Percentiles rank a stretch among this genome's conserved stretches.
These are phyloP conservation scores for Colletotrichum scovillei DNA, from an alignment of 2,329 filamentous ascomycete species.

Conservation along the genomic window DNA sequence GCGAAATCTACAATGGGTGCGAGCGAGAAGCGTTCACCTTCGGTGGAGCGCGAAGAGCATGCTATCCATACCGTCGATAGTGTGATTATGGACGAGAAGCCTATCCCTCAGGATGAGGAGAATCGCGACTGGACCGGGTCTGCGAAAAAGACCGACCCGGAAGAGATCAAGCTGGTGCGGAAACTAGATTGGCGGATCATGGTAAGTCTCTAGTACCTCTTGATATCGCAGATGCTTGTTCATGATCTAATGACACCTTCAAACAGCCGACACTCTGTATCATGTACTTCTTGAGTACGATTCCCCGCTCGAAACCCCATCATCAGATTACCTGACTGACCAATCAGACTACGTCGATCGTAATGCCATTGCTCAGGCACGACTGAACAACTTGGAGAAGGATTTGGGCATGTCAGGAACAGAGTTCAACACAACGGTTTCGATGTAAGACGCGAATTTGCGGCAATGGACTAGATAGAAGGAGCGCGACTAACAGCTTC, in stretches of 20 bases:
- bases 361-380: constrained; percentile 59
- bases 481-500: not conserved
- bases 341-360: constrained; percentile 51
- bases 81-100: constrained; percentile 30
- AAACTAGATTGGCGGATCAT: constrained; percentile 56
- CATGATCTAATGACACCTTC: not conserved
- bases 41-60: constrained; percentile 29
- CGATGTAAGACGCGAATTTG: constrained; percentile 42
- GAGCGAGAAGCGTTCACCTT: constrained; percentile 29
- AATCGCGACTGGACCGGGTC: constrained; percentile 51
- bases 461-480: constrained; percentile 31
- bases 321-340: not conserved
- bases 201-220: constrained; percentile 40
- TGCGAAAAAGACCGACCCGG: constrained; percentile 50
- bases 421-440: constrained; percentile 49
- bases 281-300: constrained; percentile 56
- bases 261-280: constrained; percentile 49
- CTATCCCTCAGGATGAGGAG: constrained; percentile 38
- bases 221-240: not conserved
- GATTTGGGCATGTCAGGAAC: constrained; percentile 56
- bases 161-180: constrained; percentile 52
- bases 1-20: constrained; percentile 9
- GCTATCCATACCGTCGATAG: constrained; percentile 29
- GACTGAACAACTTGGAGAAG: constrained; percentile 52
- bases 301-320: not conserved